phyloP scores from a whole-genome alignment of 805 yeast genomes.

The Wickerhamomyces canadensis region DNA sequence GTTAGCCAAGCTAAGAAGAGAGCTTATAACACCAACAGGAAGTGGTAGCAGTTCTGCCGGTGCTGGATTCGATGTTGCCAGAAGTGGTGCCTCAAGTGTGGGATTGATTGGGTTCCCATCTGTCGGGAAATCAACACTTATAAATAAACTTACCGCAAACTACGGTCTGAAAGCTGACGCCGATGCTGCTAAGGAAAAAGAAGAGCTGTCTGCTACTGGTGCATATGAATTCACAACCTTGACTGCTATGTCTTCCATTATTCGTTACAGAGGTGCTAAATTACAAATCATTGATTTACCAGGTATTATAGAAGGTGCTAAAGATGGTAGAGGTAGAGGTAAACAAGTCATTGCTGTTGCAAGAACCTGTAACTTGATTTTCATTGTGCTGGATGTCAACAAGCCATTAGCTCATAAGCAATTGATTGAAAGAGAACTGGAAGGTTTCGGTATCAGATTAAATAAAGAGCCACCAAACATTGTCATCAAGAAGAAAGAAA shows the following conservation, averaged over 20 bases:
- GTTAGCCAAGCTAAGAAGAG: constrained; percentile 91
- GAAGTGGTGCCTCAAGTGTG: constrained; percentile 96
- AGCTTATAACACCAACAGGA: constrained; percentile 67
- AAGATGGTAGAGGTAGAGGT: constrained; percentile 90
- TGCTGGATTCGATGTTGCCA: constrained; percentile 95
- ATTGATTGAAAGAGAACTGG: constrained; percentile 90
- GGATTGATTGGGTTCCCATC: constrained; percentile 99
- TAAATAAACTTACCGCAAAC: constrained; percentile 88
- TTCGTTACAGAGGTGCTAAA: constrained; percentile 94
- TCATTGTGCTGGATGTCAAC: constrained; percentile 92
- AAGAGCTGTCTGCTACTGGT: constrained; percentile 73
- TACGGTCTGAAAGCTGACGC: constrained; percentile 31
- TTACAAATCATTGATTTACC: constrained; percentile 93
- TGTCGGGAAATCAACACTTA: constrained; percentile 77
- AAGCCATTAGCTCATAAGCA: constrained; percentile 93
- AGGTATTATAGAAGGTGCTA: constrained; percentile 88
- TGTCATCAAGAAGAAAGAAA: constrained; percentile 84
- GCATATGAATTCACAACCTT: constrained; percentile 96
- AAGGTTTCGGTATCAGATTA: constrained; percentile 95
- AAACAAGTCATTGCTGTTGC: constrained; percentile 98
- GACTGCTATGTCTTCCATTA: constrained; percentile 96
- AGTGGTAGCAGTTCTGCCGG: constrained; percentile 90
- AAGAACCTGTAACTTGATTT: constrained; percentile 90
- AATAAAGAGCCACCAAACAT: constrained; percentile 93
- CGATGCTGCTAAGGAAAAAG: background rate